Percentiles rank a stretch among this genome's conserved stretches.
These are phyloP conservation scores for Cyberlindnera lachancei DNA, from an alignment of 805 yeast species.

Conservation along the genomic window DNA sequence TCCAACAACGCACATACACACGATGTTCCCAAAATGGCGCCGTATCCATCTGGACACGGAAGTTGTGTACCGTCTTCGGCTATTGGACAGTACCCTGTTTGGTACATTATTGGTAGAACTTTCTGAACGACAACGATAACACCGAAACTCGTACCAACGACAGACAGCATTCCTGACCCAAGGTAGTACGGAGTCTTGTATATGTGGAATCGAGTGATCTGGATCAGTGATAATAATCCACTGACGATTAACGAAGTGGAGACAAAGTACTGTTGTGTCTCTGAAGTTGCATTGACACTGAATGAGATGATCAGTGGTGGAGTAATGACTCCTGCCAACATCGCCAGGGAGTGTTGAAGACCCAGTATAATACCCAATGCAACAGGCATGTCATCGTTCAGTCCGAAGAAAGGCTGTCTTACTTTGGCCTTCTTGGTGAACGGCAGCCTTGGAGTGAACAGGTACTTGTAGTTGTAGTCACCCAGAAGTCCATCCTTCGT, in stretches of 20 bases:
- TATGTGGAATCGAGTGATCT: conserved; percentile 75
- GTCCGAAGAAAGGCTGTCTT: conserved; percentile 76
- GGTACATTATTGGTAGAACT: conserved; percentile 77
- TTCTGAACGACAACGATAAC: conserved; percentile 74
- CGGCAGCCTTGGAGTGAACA: conserved; percentile 77
- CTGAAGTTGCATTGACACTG: conserved; percentile 50
- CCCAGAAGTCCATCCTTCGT: conserved; percentile 82
- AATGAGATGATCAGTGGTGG: conserved; percentile 72
- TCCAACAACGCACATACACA: conserved; percentile 69
- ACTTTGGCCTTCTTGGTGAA: conserved; percentile 38
- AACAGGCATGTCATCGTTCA: conserved; percentile 74
- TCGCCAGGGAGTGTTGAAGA: conserved; percentile 79
- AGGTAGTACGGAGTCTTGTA: conserved; percentile 66
- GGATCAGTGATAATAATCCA: conserved; percentile 63
- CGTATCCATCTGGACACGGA: conserved; percentile 89
- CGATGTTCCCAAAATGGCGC: conserved; percentile 73
- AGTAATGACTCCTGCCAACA: conserved; percentile 86
- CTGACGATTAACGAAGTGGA: conserved; percentile 69
- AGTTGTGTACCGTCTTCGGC: conserved; percentile 57
- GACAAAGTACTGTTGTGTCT: conserved; percentile 52
- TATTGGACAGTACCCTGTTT: conserved; percentile 56
- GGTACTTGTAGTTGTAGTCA: conserved; percentile 71
- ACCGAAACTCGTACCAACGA: conserved; percentile 87
- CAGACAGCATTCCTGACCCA: conserved; percentile 88
- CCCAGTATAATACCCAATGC: conserved; percentile 71